A percentile compares a stretch with the other conserved stretches of the same genome.
phyloP scores from a whole-genome alignment of 768 basidiomycete species.

The Steccherinum ochraceum region DNA sequence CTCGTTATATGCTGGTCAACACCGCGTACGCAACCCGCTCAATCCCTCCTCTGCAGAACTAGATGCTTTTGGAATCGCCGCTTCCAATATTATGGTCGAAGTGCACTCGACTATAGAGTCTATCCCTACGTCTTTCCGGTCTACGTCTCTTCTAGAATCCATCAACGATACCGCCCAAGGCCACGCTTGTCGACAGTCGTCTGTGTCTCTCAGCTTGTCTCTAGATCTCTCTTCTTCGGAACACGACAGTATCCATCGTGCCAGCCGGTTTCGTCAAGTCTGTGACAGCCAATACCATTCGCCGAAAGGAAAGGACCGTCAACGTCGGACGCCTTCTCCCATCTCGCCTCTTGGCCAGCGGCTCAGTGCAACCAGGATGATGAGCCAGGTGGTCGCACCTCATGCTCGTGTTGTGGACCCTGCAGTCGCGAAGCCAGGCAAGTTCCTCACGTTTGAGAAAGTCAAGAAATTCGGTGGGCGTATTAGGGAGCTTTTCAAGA shows the following conservation, averaged over 20 bases:
- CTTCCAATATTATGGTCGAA: neutral
- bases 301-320: neutral
- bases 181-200: conserved; percentile 2
- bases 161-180: neutral
- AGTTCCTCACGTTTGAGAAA: neutral
- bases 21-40: neutral
- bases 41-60: neutral
- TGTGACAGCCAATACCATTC: neutral
- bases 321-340: conserved; percentile 8
- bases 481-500: conserved; percentile 22
- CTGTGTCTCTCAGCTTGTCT: conserved; percentile 6
- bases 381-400: neutral
- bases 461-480: conserved; percentile 19
- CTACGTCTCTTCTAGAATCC: conserved; percentile 3
- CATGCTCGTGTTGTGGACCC: neutral
- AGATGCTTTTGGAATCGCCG: neutral
- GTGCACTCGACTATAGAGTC: conserved; percentile 3
- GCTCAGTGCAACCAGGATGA: neutral
- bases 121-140: conserved; percentile 16
- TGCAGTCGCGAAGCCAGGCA: neutral
- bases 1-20: neutral
- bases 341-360: neutral
- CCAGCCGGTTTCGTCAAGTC: neutral
- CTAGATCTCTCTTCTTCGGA: conserved; percentile 1
- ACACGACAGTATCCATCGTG: neutral